Evolutionary conservation across 805 yeast genomes (phyloP), one percentile per base, ranked within the genome.

Genomic region (Wickerhamomyces hampshirensis): DNA sequence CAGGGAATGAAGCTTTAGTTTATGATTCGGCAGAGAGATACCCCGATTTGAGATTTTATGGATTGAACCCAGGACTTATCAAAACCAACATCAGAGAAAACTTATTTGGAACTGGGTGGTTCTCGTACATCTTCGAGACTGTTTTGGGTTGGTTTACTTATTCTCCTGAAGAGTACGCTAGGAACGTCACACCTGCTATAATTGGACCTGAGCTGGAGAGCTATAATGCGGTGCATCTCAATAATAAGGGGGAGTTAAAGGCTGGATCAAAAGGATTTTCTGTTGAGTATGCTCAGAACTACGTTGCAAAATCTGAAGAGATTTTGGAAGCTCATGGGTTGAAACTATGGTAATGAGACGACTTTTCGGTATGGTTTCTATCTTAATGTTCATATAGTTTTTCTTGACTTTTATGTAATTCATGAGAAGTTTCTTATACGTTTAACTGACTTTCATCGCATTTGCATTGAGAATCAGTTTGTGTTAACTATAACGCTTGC

Each of bases 61-160:
- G 71, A 1, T 50, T 66, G 26, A 65, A 66, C 36, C 71, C 70
- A 5, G 69, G 69, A 3, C 5, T 65, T 1, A 56, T 65, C 18
- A 58, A 50, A 35, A 63, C 70, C 0, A 42, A 47, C 29, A 64
- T 65, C 28, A 55, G 70, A 38, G 37, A 45, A 23, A 65, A 65
- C 37, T 35, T 55, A 9, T 30, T 55, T 18, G 70, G 68, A 14
- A 35, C 41, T 13, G 57, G 55, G 5, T 42, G 50, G 14, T 47
- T 56, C 43, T 48, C 56, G 3, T 32, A 37, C 1, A 14, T 44
- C 3, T 16, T 57, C 15, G 70, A 66, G 47, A 35, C 45, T 9
- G 4, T 58, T 1, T 32, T 66, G 12, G 56, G 63, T 4, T 54
- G 54, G 51, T 49, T 58, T 18, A 47, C 47, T 21, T 58, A 59